phyloP scores from a whole-genome alignment of 2,329 filamentous ascomycete genomes.

The Xylaria sp. region DNA sequence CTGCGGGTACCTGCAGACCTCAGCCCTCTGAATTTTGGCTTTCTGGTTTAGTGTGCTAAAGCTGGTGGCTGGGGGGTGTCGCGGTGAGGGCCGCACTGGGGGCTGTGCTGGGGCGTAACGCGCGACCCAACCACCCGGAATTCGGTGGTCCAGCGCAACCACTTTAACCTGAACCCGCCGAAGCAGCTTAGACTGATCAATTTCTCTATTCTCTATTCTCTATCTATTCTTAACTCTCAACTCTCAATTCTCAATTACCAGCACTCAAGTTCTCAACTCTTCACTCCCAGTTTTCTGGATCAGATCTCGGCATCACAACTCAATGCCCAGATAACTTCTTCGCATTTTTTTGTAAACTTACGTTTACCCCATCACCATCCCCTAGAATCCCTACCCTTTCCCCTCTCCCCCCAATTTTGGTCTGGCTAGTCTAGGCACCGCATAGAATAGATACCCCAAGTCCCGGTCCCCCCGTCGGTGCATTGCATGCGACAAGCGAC shows the following conservation, averaged over 20 bases:
- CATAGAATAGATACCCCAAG: too few relatives aligned
- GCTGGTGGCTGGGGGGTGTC: constrained; percentile 16
- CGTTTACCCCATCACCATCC: neutral
- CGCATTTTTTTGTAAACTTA: neutral
- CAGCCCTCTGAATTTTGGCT: constrained; percentile 21
- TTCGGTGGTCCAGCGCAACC: constrained; percentile 2
- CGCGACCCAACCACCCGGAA: constrained; percentile 25
- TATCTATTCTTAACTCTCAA: neutral
- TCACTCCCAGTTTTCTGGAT: neutral
- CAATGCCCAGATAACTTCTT: neutral
- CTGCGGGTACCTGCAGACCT: constrained; percentile 28
- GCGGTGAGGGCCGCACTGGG: neutral
- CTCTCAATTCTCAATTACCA: neutral
- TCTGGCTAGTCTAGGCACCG: too few relatives aligned
- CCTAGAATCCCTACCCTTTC: too few relatives aligned
- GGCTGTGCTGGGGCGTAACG: neutral
- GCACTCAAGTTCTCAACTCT: neutral
- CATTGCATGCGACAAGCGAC: neutral
- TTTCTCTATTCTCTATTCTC: too few relatives aligned
- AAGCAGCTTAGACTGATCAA: neutral
- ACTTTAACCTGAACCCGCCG: neutral
- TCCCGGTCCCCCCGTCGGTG: neutral
- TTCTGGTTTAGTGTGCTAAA: neutral
- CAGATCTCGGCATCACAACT: neutral
- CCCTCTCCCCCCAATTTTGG: too few relatives aligned